Base-by-base conservation (phyloP, 441 rosid genomes). In the Pelargonium citronellum region DNA sequence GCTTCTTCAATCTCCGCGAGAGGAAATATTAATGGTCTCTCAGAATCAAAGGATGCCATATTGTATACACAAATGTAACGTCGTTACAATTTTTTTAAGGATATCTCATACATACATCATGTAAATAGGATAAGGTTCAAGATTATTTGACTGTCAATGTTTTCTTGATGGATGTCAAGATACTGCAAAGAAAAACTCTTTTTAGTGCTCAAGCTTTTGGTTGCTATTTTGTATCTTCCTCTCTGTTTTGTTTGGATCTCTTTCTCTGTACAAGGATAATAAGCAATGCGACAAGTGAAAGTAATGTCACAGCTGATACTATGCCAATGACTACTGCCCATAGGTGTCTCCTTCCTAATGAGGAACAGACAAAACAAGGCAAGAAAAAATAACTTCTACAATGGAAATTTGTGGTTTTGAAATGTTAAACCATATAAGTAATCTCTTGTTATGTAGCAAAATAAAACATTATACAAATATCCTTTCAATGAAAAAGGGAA, bases 1-100 rank as follows among this genome's bases (percentile, higher is more conserved):
- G 85, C 82, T 17, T 83, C 86, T 74, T 85, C 88, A 60, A 85
- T 79, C 75, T 85, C 85, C 78, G 82, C 81, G 17, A 75, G 67
- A 68, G 67, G 73, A 51, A 71, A 85, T 30, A 81, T 30, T 24
- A 84, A 68, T 7, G 91, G 83, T 79, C 82, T 79, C 53, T 89
- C 91, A 64, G 90, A 77, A 57, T 82, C 90, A 68, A 89, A 76
- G 75, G 46, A 77, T 22, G 81, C 55, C 67, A 74, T 71, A 72
- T 83, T 83, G 15, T 82, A 22, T 22, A 82, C 30, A 71, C 44
- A 39, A 19, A 58, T 7, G 72, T 12, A 58, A 79, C 67, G 17
- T 60, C 72, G 61, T 27, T 22, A 24, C 12, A 10, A 43, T n/a
- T n/a, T n/a, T 7, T 12, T 43, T 43, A 43, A 43, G 11, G 12